Conservation (phyloP, 805 yeast genomes). For the Blastobotrys americana region DNA sequence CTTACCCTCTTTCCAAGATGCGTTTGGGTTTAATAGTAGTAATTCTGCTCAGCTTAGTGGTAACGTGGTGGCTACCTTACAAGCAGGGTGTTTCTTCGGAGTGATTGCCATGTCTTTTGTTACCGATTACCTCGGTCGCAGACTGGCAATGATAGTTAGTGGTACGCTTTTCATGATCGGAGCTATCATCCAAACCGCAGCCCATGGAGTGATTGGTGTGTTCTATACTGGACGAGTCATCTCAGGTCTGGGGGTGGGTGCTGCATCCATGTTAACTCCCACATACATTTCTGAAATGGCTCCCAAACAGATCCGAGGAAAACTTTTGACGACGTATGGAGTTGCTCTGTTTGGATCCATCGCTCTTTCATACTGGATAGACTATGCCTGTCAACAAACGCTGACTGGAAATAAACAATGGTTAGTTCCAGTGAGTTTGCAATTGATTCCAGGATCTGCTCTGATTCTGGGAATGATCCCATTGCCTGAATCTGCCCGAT, state of each 20-base stretch:
- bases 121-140: conserved; percentile 69
- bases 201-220: conserved; percentile 35
- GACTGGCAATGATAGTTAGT: conserved; percentile 53
- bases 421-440: conserved; percentile 68
- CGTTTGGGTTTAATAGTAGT: conserved; percentile 42
- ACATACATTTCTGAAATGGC: conserved; percentile 43
- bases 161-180: conserved; percentile 39
- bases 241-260: conserved; percentile 49
- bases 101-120: conserved; percentile 42
- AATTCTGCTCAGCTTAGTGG: conserved; percentile 51
- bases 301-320: conserved; percentile 40
- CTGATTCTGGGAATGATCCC: conserved; percentile 63
- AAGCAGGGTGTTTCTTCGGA: conserved; percentile 74
- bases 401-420: conserved; percentile 17
- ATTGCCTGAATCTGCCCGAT: conserved; percentile 77
- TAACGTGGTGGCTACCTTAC: conserved; percentile 67
- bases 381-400: conserved; percentile 18
- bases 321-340: conserved; percentile 51
- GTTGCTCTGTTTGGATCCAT: conserved; percentile 54
- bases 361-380: conserved; percentile 54
- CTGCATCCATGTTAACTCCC: conserved; percentile 46
- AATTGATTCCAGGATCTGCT: conserved; percentile 79
- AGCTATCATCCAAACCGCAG: conserved; percentile 33
- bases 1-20: conserved; percentile 56
- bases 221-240: conserved; percentile 47